These are phyloP conservation scores for Zymoseptoria passerinii DNA, from an alignment of 2,329 filamentous ascomycete species.

Conservation along the genomic window DNA sequence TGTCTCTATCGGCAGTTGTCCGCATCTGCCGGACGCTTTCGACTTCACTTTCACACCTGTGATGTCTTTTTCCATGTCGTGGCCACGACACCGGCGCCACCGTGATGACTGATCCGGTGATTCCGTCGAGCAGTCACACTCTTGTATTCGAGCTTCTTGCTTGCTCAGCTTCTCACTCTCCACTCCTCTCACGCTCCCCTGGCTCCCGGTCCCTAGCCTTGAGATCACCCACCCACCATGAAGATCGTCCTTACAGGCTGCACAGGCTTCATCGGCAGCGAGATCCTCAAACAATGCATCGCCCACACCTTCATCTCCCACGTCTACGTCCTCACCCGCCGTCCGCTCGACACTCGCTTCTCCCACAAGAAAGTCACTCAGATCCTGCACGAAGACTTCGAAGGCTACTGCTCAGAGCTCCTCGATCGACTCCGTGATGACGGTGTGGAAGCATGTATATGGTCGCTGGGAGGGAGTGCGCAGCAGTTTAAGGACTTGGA, in stretches of 20 bases:
- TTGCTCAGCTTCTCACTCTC: not conserved
- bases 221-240: conserved; percentile 33
- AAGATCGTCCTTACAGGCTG: conserved; percentile 52
- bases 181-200: too few species aligned
- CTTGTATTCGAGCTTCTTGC: not conserved
- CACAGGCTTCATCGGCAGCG: conserved; percentile 51
- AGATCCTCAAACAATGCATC: conserved; percentile 47
- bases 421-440: conserved; percentile 31
- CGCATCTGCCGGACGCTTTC: too few species aligned
- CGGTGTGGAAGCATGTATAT: conserved; percentile 41
- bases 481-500: conserved; percentile 22
- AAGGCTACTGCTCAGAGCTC: conserved; percentile 40
- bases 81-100: not conserved
- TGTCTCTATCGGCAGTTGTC: too few species aligned
- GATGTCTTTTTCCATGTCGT: not conserved
- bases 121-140: not conserved
- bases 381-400: conserved; percentile 43
- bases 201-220: not conserved
- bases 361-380: conserved; percentile 28
- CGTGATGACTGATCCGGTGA: not conserved
- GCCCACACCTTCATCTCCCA: conserved; percentile 41
- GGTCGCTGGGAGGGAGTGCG: conserved; percentile 29
- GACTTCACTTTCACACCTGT: not conserved
- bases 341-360: conserved; percentile 22
- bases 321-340: conserved; percentile 28